Conservation (phyloP, 495 filamentous ascomycete genomes). For the Penicillium coffeae region DNA sequence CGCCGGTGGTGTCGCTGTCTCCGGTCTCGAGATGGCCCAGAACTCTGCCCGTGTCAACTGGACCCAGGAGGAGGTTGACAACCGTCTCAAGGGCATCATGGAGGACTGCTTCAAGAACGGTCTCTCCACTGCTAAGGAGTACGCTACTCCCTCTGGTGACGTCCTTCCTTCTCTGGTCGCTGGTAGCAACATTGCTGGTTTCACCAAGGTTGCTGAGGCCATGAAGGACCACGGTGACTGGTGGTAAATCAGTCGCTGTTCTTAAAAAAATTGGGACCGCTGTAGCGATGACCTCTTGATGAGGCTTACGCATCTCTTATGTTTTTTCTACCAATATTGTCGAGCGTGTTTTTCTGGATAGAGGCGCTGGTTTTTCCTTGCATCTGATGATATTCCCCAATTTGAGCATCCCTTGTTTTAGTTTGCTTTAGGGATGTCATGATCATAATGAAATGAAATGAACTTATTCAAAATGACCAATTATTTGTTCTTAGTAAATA, state of each 20-base stretch:
- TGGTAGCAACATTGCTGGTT: conserved; percentile 95
- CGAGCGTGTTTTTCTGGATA: conserved; percentile 35
- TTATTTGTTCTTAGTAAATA: no score
- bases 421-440: conserved; percentile 22
- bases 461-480: conserved; percentile 14
- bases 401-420: conserved; percentile 20
- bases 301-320: conserved; percentile 23
- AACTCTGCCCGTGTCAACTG: conserved; percentile 83
- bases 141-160: conserved; percentile 70
- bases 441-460: conserved; percentile 31
- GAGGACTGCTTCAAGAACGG: conserved; percentile 89
- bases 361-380: conserved; percentile 37
- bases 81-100: conserved; percentile 92
- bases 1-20: conserved; percentile 95
- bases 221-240: conserved; percentile 98
- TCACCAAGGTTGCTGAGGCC: conserved; percentile 90
- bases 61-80: conserved; percentile 87
- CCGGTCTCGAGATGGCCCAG: conserved; percentile 98
- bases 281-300: conserved; percentile 8
- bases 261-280: conserved; percentile 9
- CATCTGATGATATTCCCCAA: conserved; percentile 31
- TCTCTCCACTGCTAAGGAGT: conserved; percentile 83
- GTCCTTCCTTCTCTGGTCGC: conserved; percentile 86
- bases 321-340: conserved; percentile 20
- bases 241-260: conserved; percentile 56